Conservation (phyloP, 306 rosid species). For the Comarum palustre region DNA sequence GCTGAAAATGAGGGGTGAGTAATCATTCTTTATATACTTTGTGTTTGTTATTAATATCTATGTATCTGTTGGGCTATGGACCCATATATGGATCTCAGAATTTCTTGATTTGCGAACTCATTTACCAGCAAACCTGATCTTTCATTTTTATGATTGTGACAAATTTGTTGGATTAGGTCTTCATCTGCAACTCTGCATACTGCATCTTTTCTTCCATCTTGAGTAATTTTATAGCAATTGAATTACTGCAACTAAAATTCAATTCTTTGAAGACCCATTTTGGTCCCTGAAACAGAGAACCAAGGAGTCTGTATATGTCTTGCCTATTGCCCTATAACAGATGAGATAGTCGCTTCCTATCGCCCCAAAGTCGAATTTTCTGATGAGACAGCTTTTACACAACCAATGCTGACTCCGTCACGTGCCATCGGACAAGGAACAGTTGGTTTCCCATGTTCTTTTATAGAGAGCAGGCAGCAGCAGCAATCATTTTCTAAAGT, state of each 20-base stretch:
- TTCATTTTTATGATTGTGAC: not conserved
- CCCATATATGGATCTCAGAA: not conserved
- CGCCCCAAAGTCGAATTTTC: constrained; percentile 69
- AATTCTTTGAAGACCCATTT: constrained; percentile 56
- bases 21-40: not conserved
- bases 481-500: constrained; percentile 34
- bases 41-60: not conserved
- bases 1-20: constrained; percentile 63
- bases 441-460: constrained; percentile 58
- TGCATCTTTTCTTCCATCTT: not conserved
- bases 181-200: not conserved
- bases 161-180: not conserved
- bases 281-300: constrained; percentile 59
- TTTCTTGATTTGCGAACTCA: not conserved
- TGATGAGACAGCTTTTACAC: constrained; percentile 39
- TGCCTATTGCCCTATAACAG: constrained; percentile 64
- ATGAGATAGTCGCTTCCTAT: constrained; percentile 69
- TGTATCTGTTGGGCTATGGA: not conserved
- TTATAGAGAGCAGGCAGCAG: constrained; percentile 35
- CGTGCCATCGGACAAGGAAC: constrained; percentile 50
- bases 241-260: constrained; percentile 27
- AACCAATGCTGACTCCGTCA: constrained; percentile 42
- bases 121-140: not conserved
- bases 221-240: not conserved
- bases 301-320: constrained; percentile 89